Percentiles rank a stretch among this genome's conserved stretches.
Conservation (phyloP, 78 protist species). For the Dictyostelium brefeldianum region DNA sequence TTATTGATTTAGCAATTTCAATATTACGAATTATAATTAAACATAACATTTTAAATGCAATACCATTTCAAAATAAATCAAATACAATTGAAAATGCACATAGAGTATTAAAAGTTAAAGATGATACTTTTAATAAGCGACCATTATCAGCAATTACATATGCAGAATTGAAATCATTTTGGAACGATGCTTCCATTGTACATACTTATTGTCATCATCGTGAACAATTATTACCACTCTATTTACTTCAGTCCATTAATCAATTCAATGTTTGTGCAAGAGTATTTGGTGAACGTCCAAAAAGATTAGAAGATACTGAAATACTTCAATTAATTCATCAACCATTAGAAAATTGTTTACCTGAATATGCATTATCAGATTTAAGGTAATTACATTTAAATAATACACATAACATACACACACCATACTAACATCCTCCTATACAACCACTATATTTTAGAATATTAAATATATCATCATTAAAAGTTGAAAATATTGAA, state of each 20-base stretch:
- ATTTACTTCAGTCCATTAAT: conserved; percentile 17
- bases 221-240: conserved; percentile 11
- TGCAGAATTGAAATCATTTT: conserved; percentile 31
- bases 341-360: conserved; percentile 16
- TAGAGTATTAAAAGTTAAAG: conserved; percentile 28
- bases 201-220: background rate
- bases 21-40: conserved; percentile 22
- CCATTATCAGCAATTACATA: conserved; percentile 8
- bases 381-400: conserved; percentile 18
- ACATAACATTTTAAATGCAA: background rate
- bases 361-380: conserved; percentile 29
- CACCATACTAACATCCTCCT: no score
- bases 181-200: conserved; percentile 48
- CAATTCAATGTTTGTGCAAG: conserved; percentile 49
- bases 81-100: background rate
- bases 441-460: background rate
- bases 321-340: conserved; percentile 12
- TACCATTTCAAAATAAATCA: background rate
- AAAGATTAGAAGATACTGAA: conserved; percentile 52
- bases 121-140: conserved; percentile 41
- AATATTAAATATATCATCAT: conserved; percentile 50
- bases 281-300: conserved; percentile 52
- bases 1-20: conserved; percentile 27
- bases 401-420: no score
- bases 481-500: conserved; percentile 31